Evolutionary conservation across 2,329 filamentous ascomycete species (phyloP), one percentile per base, ranked within the genome.

Genomic region (Colletotrichum nymphaeae): DNA sequence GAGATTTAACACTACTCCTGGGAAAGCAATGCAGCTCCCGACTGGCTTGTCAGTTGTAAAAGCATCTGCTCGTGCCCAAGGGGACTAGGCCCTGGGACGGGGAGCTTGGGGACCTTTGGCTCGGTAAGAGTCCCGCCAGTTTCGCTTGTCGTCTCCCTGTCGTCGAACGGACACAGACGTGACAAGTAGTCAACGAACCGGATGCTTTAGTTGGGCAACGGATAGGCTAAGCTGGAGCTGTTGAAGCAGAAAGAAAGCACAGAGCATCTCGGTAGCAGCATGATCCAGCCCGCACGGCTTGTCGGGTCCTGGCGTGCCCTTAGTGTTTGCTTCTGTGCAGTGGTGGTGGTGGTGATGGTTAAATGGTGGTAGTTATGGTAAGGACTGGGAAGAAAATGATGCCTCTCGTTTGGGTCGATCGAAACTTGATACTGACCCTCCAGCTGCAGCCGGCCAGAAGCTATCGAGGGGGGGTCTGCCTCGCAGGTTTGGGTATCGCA

Each of bases 21-120:
- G 59, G 22, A 55, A 55, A 57, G 35, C 24, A 63, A 46, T 32
- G 58, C 35, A 65, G 57, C 42, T 37, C 12, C 42, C 55, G 57
- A 37, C 26, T 30, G 37, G 52, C 52, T 52, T 64, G 32, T 42
- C 66, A 56, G 22, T 56, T 55, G 58, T 22, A 32, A 22, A 22
- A 22, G 26, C 49, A 19, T n/a, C 49, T 63, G 28, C n/a, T 69
- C 49, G 32, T 19, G 58, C 49, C 58, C 65, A n/a, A 9, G 19
- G 24, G 62, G 46, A 53, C 22, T 64, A 28, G 42, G 16, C 30
- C 12, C 16, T 68, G 60, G 46, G 26, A 28, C 49, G 53, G 42
- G 68, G 46, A 67, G 26, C 49, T 56, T 56, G 69, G 42, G 32
- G 24, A 42, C 32, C 22, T n/a, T 66, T 22, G 63, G 55, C 37